Evolutionary conservation across 2,329 filamentous ascomycete species (phyloP), one percentile per base, ranked within the genome.

Genomic region (Aspergillus fijiensis): DNA sequence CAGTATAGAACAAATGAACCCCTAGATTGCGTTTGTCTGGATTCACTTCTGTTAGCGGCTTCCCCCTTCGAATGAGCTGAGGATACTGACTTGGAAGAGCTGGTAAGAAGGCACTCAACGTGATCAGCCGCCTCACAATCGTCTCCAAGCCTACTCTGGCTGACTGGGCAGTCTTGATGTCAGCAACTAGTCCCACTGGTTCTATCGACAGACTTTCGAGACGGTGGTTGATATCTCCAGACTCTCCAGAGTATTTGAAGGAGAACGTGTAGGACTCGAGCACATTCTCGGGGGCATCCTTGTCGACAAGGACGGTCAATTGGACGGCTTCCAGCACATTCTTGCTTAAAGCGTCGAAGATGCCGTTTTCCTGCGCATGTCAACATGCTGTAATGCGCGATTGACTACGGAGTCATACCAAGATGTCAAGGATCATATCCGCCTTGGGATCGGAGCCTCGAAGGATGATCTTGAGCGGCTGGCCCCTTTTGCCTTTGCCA

Each of bases 191-290:
- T 29, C 72, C 71, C 7, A 67, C 63, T 4, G 67, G 63, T 10
- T 72, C 65, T 42, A 75, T 63, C 2, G 60, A 77, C 52, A 65
- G 61, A 59, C 60, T 73, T 35, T 63, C 68, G 63, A 65, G 66
- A 58, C 62, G 71, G 67, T 50, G 74, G 59, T 64, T 69, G 60
- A 73, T 58, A 72, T 69, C 59, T 65, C 72, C 47, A 69, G 60
- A 11, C 56, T 70, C 57, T 58, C 67, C 52, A 62, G 64, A 59
- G 62, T 83, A 83, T 21, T 76, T 75, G 66, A 84, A 79, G 5
- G 74, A 76, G 63, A 83, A 83, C 1, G 76, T 81, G 66, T 83
- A 84, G 4, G 74, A 76, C 67, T 84, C 82, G 11, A 83, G 52
- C n/a, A 82, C 74, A 31, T 77, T 68, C 7, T 68, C 63, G 3